phyloP scores from a whole-genome alignment of 352 stramenopile genomes.

The Peronospora belbahrii region DNA sequence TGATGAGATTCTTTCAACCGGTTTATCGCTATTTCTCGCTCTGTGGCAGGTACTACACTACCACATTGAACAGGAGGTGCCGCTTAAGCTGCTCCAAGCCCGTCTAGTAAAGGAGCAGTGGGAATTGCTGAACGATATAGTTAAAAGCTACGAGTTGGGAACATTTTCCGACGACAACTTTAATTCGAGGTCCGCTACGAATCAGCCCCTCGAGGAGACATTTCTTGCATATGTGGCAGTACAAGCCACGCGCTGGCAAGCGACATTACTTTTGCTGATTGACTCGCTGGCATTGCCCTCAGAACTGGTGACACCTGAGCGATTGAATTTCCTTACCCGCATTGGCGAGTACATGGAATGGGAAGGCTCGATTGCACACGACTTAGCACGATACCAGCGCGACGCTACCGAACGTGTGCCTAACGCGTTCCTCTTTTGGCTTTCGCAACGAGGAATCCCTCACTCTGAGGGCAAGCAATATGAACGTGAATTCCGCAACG shows the following conservation, averaged over 20 bases:
- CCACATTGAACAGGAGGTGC: constrained; percentile 79
- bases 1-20: constrained; percentile 61
- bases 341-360: constrained; percentile 83
- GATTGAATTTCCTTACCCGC: constrained; percentile 48
- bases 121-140: constrained; percentile 48
- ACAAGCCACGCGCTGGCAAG: constrained; percentile 77
- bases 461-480: constrained; percentile 28
- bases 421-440: constrained; percentile 75
- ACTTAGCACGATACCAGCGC: constrained; percentile 60
- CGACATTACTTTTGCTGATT: constrained; percentile 71
- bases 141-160: constrained; percentile 51
- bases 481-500: constrained; percentile 39
- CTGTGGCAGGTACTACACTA: constrained; percentile 81
- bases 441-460: constrained; percentile 35
- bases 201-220: constrained; percentile 16
- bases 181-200: background rate
- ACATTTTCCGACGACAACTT: constrained; percentile 11
- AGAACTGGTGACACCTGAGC: constrained; percentile 48
- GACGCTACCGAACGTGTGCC: constrained; percentile 53
- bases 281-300: constrained; percentile 55
- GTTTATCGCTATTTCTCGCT: constrained; percentile 65
- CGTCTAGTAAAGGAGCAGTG: constrained; percentile 56
- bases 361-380: constrained; percentile 77
- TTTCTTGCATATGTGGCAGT: constrained; percentile 60
- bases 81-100: constrained; percentile 45